These are phyloP conservation scores for Hypomyces rosellus DNA, from an alignment of 2,329 filamentous ascomycete species.

Conservation along the genomic window DNA sequence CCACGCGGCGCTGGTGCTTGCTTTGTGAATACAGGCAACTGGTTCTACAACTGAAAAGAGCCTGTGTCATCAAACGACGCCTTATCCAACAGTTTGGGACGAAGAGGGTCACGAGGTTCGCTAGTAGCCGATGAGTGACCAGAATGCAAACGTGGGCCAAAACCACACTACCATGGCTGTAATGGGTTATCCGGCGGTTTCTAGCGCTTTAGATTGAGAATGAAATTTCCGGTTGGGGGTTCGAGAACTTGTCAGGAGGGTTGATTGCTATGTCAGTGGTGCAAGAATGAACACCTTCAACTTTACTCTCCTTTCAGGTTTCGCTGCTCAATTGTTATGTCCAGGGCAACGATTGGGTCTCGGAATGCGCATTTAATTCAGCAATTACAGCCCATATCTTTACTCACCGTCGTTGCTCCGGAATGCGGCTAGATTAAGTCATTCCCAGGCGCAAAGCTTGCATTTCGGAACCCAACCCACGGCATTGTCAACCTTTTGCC, in stretches of 20 bases:
- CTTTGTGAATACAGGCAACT: not conserved
- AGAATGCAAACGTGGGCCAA: not conserved
- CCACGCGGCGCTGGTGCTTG: not conserved
- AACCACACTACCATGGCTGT: not conserved
- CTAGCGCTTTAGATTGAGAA: not conserved
- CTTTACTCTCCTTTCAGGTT: no score
- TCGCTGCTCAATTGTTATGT: no score
- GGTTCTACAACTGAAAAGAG: not conserved
- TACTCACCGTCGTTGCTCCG: no score
- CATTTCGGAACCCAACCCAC: no score
- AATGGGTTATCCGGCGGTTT: not conserved
- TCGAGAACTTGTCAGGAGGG: not conserved
- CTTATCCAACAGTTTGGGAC: not conserved
- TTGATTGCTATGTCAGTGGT: not conserved
- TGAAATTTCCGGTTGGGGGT: not conserved
- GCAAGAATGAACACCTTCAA: no score
- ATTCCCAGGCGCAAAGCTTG: no score
- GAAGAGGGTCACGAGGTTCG: not conserved
- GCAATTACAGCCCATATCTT: no score
- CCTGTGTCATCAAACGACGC: conserved; percentile 1
- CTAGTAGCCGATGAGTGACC: not conserved
- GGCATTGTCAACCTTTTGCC: no score
- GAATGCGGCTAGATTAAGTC: no score
- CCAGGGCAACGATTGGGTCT: no score
- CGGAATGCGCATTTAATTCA: no score